Evolutionary conservation across 2,329 filamentous ascomycete genomes (phyloP).

Genomic region (Dothideomycetes sp.): DNA sequence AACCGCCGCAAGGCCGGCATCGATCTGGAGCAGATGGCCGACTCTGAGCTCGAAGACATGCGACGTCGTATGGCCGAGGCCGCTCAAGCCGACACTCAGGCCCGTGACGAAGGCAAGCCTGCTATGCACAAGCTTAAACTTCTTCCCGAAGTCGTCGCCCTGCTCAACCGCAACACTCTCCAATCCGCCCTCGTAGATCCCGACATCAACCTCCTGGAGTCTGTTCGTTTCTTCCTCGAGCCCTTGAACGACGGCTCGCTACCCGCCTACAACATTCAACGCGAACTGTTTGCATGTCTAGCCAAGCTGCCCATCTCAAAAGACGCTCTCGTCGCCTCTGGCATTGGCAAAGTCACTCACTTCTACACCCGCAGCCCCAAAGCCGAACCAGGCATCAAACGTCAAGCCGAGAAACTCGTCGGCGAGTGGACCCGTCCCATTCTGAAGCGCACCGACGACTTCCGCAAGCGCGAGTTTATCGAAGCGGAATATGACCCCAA

Average conservation of each 20-base stretch:
- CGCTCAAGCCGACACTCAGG: slow-evolving; percentile 75
- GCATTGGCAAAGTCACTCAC: slow-evolving; percentile 89
- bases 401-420: slow-evolving; percentile 83
- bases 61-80: slow-evolving; percentile 85
- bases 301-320: slow-evolving; percentile 79
- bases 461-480: slow-evolving; percentile 66
- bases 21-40: slow-evolving; percentile 82
- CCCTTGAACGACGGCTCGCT: slow-evolving; percentile 88
- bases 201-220: slow-evolving; percentile 88
- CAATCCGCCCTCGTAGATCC: slow-evolving; percentile 81
- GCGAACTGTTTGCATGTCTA: slow-evolving; percentile 78
- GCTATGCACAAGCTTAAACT: slow-evolving; percentile 91
- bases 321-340: slow-evolving; percentile 78
- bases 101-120: slow-evolving; percentile 67
- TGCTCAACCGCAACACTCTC: slow-evolving; percentile 83
- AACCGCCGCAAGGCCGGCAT: slow-evolving; percentile 77
- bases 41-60: slow-evolving; percentile 80
- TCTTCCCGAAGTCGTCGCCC: slow-evolving; percentile 76
- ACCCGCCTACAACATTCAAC: slow-evolving; percentile 94
- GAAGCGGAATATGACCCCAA: slow-evolving; percentile 52
- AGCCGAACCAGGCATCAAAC: slow-evolving; percentile 79
- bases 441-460: slow-evolving; percentile 86
- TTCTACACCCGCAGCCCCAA: slow-evolving; percentile 96
- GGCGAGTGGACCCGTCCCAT: slow-evolving; percentile 95
- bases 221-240: slow-evolving; percentile 94